Base-by-base conservation (phyloP, 805 yeast genomes). In the Barnettozyma pratensis region DNA sequence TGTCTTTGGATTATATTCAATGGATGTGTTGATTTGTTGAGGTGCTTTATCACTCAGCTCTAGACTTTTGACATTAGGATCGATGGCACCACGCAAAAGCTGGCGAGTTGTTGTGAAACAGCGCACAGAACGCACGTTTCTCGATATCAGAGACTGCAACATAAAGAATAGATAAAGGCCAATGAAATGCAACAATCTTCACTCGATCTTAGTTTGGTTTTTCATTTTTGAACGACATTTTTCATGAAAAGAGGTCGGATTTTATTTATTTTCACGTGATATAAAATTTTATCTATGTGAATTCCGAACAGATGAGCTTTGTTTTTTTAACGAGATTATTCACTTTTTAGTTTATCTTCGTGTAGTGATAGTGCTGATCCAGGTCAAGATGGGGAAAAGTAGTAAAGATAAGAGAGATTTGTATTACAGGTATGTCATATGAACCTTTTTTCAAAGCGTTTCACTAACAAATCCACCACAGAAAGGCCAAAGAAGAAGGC, bases 401-500 rank as follows among this genome's bases (percentile, higher is more conserved):
- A 87, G 96, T 68, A 92, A 92, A 62, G 97, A 92, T 64, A 92
- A 92, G 67, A 75, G 98, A 66, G 98, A 91, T 67, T 69, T 91
- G 50, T 92, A 91, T 69, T 88, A 87, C 59, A 58, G 70, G 70
- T 64, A 48, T 27, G 67, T 54, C 2, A 4, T 8, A 7, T n/a
- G 11, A 25, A 6, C 4, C 14, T 11, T 25, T 40, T 8, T 9
- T 7, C 35, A 12, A 1, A 10, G 7, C n/a, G 29, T 34, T 4
- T 27, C 6, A 6, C 57, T 61, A 55, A 59, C 45, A 40, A 49
- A 49, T 4, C 8, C 25, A 4, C 8, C 19, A 29, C 49, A 73
- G 99, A 66, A 83, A 87, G 63, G 99, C 99, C 49, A 94, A 94
- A 62, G 99, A 94, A 64, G 95, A 91, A 65, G 99, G 99, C 10